Base-by-base conservation (phyloP, 164 flowering plant genomes). In the Cinnamomum chago region DNA sequence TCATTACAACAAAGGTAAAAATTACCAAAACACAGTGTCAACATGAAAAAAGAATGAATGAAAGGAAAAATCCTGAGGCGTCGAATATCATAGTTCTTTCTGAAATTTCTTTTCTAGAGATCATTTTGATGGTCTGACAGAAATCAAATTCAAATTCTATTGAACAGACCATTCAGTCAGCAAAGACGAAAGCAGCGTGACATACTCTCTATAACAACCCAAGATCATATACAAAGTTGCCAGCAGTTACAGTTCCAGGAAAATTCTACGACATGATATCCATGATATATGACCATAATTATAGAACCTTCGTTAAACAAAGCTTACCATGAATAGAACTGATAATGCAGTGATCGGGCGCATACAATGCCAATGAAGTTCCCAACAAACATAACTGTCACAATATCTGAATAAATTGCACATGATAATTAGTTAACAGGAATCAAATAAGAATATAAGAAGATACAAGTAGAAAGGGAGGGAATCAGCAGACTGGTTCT, bases 311-410 rank as follows among this genome's bases (percentile, higher is more conserved):
- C 55, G 47, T 2, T 12, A 30, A 22, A 62, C 70, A 76, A 18
- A 74, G 76, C 85, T 77, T 80, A 92, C 98, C 98, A 95, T 11
- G 95, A 90, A 80, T 95, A 95, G 81, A 95, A 95, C 72, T 95
- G 97, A 81, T 95, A 92, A 86, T 95, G 98, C 80, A 95, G 82
- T 33, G 98, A 92, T 51, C 98, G 82, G 30, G 98, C 97, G 71
- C 91, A 95, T 20, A 92, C 73, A 58, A 93, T 88, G 69, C 99
- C 99, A 72, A 93, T 87, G 85, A 95, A 95, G 84, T 93, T 92
- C 74, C 99, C 99, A 76, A 81, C 87, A 79, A 93, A 90, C 92
- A 95, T 84, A 40, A 87, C 85, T 7, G 96, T 89, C 50, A 79
- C 84, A 60, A 93, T 86, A 89, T 95, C 99, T 95, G 90, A 60